Evolutionary conservation across 306 rosid species (phyloP), one percentile per base, ranked within the genome.

Genomic region (Ochetophila trinervis): DNA sequence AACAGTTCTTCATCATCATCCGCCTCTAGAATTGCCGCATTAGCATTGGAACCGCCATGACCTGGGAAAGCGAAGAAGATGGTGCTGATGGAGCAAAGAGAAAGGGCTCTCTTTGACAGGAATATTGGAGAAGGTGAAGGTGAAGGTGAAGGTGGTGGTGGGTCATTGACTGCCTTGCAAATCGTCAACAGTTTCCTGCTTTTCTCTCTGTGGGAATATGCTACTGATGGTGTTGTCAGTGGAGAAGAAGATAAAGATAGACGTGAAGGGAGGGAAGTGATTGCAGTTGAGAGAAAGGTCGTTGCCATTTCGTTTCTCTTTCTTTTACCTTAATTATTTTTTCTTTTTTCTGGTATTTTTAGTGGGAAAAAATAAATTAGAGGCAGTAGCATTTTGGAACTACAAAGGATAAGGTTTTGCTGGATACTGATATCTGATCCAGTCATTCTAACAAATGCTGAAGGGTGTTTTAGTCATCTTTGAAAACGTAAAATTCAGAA

Each of bases 1-100:
- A 94, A 27, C 17, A 90, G 97, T 74, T 94, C 99, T 30, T 67
- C 80, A 49, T 94, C 99, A 55, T 94, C 99, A 7, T 94, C 99
- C 40, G 99, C 96, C 62, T 94, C 99, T 56, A 94, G 84, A 62
- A 94, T 90, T 67, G 99, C 95, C 3, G 99, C 97, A 81, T 75
- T 80, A 5, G 90, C 85, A 66, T 57, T 73, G 57, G 54, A 62
- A 65, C 61, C 68, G 0, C 84, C 80, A 50, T 68, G 72, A 62
- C 82, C 87, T 56, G 78, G 74, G 64, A 83, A 76, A 22, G 84
- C 63, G 74, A 90, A 75, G 65, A 78, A 75, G 65, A 86, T 64
- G 76, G 85, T 74, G 66, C 85, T 66, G 52, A 82, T 18, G 57
- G 87, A 70, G 81, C 79, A 44, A 44, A 83, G 54, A 11, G 87